Evolutionary conservation across 495 filamentous ascomycete genomes (phyloP).

Genomic region (Cairneyella variabilis): DNA sequence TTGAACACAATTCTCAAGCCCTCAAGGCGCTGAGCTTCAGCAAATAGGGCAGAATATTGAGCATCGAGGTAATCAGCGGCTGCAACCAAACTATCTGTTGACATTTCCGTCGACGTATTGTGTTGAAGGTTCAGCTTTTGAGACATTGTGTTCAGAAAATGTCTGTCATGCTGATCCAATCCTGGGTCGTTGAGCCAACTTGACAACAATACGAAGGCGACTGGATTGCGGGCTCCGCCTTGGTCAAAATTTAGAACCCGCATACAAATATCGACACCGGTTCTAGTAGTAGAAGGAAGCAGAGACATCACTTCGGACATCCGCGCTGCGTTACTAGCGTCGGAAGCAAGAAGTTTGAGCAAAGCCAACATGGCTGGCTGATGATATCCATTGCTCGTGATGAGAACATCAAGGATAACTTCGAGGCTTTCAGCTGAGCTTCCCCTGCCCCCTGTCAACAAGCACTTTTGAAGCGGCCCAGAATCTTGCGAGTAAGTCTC

Average conservation of each 20-base stretch:
- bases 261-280: constrained; percentile 1
- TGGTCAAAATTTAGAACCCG: not conserved
- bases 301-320: not conserved
- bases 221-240: not conserved
- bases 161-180: not conserved
- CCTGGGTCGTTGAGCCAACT: constrained; percentile 1
- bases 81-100: not conserved
- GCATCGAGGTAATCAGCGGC: constrained; percentile 10
- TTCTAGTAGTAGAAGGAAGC: not conserved
- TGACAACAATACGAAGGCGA: not conserved
- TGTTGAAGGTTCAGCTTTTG: not conserved
- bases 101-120: not conserved
- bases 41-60: not conserved
- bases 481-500: too few relatives aligned
- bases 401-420: too few relatives aligned
- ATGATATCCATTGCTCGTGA: not conserved
- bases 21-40: constrained; percentile 2
- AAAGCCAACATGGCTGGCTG: not conserved
- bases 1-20: constrained; percentile 1
- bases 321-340: not conserved
- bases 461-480: too few relatives aligned
- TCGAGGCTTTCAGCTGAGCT: too few relatives aligned
- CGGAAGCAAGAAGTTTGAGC: not conserved
- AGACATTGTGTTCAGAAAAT: not conserved
- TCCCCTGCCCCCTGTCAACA: too few relatives aligned